Conservation (phyloP, 352 stramenopile species). For the Phytophthora chlamydospora region DNA sequence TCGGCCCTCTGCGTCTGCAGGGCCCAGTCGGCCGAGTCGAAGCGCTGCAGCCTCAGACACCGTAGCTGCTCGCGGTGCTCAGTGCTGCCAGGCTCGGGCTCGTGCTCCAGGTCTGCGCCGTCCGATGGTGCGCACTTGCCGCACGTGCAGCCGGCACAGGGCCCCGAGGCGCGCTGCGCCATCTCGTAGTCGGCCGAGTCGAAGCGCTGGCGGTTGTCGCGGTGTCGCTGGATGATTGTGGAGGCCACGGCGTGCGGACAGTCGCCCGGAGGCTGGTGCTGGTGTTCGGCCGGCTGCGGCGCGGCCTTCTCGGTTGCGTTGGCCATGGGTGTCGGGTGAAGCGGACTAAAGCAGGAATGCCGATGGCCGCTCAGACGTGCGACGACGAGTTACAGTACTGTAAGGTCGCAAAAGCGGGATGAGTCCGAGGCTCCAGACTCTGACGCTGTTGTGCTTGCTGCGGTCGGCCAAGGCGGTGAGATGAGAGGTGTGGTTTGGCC, state of each 20-base stretch:
- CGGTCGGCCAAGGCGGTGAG: too few species aligned
- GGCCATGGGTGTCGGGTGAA: slow-evolving; percentile 18
- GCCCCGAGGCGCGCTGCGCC: slow-evolving; percentile 31
- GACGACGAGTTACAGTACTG: neutral
- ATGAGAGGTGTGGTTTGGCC: too few species aligned
- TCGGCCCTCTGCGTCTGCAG: slow-evolving; percentile 43
- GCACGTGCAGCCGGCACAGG: slow-evolving; percentile 34
- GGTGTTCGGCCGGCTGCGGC: slow-evolving; percentile 14
- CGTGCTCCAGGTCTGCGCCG: slow-evolving; percentile 38
- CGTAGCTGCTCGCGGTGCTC: slow-evolving; percentile 49
- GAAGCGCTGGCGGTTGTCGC: slow-evolving; percentile 66
- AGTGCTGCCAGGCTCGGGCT: slow-evolving; percentile 41
- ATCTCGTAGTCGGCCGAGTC: slow-evolving; percentile 79
- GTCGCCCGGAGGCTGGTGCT: slow-evolving; percentile 19
- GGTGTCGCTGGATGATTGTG: slow-evolving; percentile 59
- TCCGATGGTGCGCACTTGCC: slow-evolving; percentile 27
- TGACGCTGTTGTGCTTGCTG: neutral
- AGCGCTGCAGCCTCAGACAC: slow-evolving; percentile 66
- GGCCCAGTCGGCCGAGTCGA: slow-evolving; percentile 79
- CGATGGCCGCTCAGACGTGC: neutral
- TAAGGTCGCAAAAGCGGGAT: slow-evolving; percentile 18
- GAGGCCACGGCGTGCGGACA: slow-evolving; percentile 41
- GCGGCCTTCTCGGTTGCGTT: slow-evolving; percentile 23
- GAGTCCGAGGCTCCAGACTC: too few species aligned
- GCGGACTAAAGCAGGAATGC: slow-evolving; percentile 31